These are phyloP conservation scores for Colletotrichum camelliae DNA, from an alignment of 2,329 filamentous ascomycete genomes.

Conservation along the genomic window DNA sequence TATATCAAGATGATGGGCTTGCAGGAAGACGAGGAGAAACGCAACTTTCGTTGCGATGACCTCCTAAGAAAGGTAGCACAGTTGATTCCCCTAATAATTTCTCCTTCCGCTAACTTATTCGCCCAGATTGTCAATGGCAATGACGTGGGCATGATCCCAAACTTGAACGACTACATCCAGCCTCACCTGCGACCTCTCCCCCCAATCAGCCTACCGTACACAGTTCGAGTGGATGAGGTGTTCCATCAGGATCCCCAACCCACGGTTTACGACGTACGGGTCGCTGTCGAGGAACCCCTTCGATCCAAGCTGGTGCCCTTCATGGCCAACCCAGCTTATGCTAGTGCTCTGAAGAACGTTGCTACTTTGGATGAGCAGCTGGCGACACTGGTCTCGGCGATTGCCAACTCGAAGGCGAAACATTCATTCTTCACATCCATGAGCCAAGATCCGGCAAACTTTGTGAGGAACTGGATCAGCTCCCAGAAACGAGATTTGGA, in stretches of 20 bases:
- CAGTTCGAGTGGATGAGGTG: constrained; percentile 87
- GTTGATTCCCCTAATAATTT: constrained; percentile 30
- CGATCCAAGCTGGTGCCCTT: constrained; percentile 69
- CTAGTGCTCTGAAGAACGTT: constrained; percentile 77
- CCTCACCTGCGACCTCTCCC: constrained; percentile 80
- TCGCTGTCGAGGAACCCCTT: constrained; percentile 84
- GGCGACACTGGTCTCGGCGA: constrained; percentile 80
- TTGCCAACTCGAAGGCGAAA: constrained; percentile 86
- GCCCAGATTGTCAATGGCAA: constrained; percentile 73
- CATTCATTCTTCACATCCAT: constrained; percentile 85
- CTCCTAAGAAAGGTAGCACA: constrained; percentile 72
- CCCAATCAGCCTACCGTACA: constrained; percentile 86
- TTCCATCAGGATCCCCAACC: constrained; percentile 78
- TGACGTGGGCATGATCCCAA: constrained; percentile 84
- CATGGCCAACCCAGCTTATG: constrained; percentile 72
- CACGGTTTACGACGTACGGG: constrained; percentile 89
- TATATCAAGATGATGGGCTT: constrained; percentile 87
- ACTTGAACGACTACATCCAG: constrained; percentile 80
- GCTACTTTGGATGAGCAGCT: constrained; percentile 83
- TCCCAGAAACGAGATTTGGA: constrained; percentile 92
- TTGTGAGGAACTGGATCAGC: constrained; percentile 86
- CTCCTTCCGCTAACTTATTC: background rate
- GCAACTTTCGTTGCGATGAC: constrained; percentile 90
- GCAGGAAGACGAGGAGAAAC: constrained; percentile 94
- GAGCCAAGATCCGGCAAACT: constrained; percentile 80